These are phyloP conservation scores for Huntiella savannae DNA, from an alignment of 2,329 filamentous ascomycete species.

Conservation along the genomic window DNA sequence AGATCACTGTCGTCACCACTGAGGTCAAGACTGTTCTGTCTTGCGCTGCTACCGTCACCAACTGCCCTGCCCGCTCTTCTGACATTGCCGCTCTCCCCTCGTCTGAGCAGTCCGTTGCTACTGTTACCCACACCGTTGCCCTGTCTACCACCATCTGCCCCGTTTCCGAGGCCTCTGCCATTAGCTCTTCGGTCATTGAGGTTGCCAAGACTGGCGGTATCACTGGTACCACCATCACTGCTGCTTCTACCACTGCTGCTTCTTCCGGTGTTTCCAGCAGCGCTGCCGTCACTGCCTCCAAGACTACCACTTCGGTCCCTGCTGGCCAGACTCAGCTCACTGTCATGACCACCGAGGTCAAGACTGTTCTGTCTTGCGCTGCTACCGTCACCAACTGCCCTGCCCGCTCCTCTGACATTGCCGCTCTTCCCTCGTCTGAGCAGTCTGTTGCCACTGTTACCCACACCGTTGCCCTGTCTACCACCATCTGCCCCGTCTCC, in stretches of 20 bases:
- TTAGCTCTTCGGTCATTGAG: conserved; percentile 23
- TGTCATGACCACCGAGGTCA: conserved; percentile 20
- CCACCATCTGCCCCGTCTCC: conserved; percentile 26
- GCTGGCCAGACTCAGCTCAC: conserved; percentile 22
- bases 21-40: conserved; percentile 5
- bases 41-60: conserved; percentile 28
- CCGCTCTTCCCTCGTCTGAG: conserved; percentile 20
- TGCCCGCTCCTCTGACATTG: conserved; percentile 17
- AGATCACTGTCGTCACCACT: conserved; percentile 24
- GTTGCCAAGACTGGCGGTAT: conserved; percentile 20
- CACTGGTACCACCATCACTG: conserved; percentile 20
- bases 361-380: conserved; percentile 12
- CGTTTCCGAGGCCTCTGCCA: conserved; percentile 22
- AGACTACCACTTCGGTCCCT: conserved; percentile 1
- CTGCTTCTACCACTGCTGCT: conserved; percentile 18
- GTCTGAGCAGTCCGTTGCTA: conserved; percentile 18
- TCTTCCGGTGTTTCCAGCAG: conserved; percentile 18
- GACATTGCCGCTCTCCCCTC: conserved; percentile 20
- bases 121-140: conserved; percentile 22
- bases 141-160: conserved; percentile 28
- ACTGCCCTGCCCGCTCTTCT: conserved; percentile 26
- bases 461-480: conserved; percentile 19
- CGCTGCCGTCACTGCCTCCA: not conserved
- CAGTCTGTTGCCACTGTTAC: conserved; percentile 13
- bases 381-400: conserved; percentile 38